Percentiles rank a stretch among this genome's conserved stretches.
Conservation (phyloP, 306 rosid species). For the Cicer arietinum region DNA sequence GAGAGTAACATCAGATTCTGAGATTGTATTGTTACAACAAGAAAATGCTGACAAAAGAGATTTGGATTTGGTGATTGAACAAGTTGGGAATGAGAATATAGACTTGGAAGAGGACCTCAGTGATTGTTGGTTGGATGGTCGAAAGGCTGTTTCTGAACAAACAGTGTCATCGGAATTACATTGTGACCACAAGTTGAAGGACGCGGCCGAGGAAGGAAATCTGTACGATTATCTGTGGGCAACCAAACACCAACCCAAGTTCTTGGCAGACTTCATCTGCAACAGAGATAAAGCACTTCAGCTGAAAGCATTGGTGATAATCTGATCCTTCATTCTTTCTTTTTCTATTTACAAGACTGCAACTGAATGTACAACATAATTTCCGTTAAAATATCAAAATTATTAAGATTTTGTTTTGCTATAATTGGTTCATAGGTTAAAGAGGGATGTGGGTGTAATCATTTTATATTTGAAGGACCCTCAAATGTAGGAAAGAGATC, state of each 20-base stretch:
- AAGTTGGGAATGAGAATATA: neutral
- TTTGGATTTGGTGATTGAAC: conserved; percentile 3
- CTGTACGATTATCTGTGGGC: conserved; percentile 63
- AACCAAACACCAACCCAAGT: conserved; percentile 61
- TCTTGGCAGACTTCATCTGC: conserved; percentile 73
- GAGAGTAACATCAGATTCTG: conserved; percentile 38
- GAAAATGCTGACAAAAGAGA: neutral
- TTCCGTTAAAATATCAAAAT: neutral
- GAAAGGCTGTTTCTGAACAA: conserved; percentile 43
- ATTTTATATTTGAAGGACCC: conserved; percentile 86
- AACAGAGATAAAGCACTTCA: conserved; percentile 58
- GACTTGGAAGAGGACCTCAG: conserved; percentile 1
- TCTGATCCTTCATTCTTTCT: neutral
- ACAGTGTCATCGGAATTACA: conserved; percentile 20
- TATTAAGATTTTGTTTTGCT: neutral
- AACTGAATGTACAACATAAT: neutral
- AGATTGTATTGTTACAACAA: conserved; percentile 1
- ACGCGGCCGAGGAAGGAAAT: neutral
- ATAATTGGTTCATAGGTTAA: conserved; percentile 45
- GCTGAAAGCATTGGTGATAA: conserved; percentile 58
- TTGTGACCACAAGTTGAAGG: conserved; percentile 16
- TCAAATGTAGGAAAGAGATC: conserved; percentile 81
- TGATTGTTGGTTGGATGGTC: conserved; percentile 30
- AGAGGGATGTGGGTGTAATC: conserved; percentile 56
- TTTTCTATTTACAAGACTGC: neutral